Percentiles rank a stretch among this genome's conserved stretches.
Conservation (phyloP, 1,284 basidiomycete species). For the Pulveroboletus sp. region DNA sequence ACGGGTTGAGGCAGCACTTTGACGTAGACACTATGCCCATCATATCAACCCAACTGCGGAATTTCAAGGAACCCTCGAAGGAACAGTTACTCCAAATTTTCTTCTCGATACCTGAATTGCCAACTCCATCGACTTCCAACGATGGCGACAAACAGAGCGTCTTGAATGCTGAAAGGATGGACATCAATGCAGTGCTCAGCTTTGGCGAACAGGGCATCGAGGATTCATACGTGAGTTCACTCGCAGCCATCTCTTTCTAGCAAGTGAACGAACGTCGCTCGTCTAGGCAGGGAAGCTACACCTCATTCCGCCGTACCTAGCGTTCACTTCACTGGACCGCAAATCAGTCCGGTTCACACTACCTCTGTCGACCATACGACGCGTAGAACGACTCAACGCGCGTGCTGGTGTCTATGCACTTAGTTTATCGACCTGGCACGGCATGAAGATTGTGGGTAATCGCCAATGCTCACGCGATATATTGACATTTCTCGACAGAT, state of each 20-base stretch:
- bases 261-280: neutral
- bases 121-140: conserved; percentile 6
- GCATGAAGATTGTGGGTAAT: conserved; percentile 86
- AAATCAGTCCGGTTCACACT: conserved; percentile 91
- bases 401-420: conserved; percentile 94
- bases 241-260: neutral
- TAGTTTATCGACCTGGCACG: conserved; percentile 93
- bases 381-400: conserved; percentile 93
- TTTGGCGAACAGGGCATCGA: conserved; percentile 78
- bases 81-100: conserved; percentile 81
- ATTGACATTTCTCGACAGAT: conserved; percentile 54
- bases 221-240: conserved; percentile 84
- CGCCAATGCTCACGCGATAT: neutral
- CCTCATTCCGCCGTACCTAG: conserved; percentile 87
- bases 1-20: neutral
- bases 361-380: conserved; percentile 89
- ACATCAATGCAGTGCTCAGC: conserved; percentile 88
- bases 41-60: conserved; percentile 81
- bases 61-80: conserved; percentile 88
- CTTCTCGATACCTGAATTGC: conserved; percentile 72
- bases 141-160: conserved; percentile 28
- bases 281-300: conserved; percentile 86
- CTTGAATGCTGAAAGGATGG: conserved; percentile 69
- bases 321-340: conserved; percentile 90
- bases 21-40: conserved; percentile 57